A percentile compares a stretch with the other conserved stretches of the same genome.
phyloP scores from a whole-genome alignment of 306 rosid genomes.

The Lablab purpureus region DNA sequence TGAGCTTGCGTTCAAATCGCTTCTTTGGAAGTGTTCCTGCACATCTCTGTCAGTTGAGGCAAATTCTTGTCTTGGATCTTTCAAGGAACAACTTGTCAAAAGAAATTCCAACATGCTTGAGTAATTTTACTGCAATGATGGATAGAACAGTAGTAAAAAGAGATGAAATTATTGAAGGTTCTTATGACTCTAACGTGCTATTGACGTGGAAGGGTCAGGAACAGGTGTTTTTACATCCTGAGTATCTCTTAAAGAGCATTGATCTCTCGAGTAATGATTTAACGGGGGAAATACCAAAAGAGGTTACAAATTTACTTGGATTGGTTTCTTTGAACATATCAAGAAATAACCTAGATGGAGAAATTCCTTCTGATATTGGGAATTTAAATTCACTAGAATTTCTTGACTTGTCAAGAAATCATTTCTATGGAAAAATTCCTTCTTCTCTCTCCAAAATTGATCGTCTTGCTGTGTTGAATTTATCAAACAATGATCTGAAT shows the following conservation, averaged over 20 bases:
- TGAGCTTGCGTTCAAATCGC: background rate
- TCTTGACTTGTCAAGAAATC: background rate
- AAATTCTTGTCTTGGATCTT: background rate
- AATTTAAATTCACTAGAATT: background rate
- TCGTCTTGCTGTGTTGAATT: background rate
- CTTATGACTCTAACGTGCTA: too few species aligned
- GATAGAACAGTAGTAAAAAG: too few species aligned
- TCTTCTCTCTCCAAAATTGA: background rate
- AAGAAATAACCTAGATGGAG: too few species aligned
- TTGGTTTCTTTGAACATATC: too few species aligned
- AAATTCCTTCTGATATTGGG: background rate
- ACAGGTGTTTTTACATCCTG: too few species aligned
- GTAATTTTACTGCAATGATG: constrained; percentile 15
- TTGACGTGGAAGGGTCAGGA: too few species aligned
- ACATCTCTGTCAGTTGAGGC: background rate
- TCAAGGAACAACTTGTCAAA: background rate
- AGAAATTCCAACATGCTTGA: background rate
- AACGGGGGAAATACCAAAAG: too few species aligned
- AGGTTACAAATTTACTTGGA: too few species aligned
- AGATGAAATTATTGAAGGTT: too few species aligned
- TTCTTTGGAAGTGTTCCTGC: background rate
- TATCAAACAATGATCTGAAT: background rate
- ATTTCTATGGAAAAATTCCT: background rate
- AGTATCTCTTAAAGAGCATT: too few species aligned
- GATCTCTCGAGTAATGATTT: too few species aligned